These are phyloP conservation scores for Amanita pallidorosea DNA, from an alignment of 768 basidiomycete genomes.

Conservation along the genomic window DNA sequence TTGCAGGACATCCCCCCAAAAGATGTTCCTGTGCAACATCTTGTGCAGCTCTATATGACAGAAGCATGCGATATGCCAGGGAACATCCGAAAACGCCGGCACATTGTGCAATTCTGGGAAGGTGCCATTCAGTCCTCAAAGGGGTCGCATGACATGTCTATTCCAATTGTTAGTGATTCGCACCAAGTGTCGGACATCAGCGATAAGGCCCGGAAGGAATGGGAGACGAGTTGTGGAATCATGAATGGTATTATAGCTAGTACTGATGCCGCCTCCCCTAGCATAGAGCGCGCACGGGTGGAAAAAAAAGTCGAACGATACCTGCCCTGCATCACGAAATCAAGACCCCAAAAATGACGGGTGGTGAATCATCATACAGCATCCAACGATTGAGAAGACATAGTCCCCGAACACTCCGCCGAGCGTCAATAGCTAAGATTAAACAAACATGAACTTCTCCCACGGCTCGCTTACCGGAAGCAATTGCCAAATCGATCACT, in stretches of 20 bases:
- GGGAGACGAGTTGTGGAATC: too few species aligned
- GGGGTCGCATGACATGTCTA: not conserved
- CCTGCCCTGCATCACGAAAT: not conserved
- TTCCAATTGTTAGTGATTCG: not conserved
- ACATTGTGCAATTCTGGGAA: not conserved
- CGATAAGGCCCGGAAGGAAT: not conserved
- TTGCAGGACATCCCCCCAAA: too few species aligned
- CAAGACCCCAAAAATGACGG: not conserved
- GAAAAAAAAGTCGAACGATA: not conserved
- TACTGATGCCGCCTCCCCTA: not conserved
- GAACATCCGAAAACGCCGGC: not conserved
- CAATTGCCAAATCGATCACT: not conserved
- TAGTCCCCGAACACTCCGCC: conserved; percentile 1
- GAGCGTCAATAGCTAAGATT: not conserved
- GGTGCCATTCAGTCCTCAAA: not conserved
- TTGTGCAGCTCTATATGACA: not conserved
- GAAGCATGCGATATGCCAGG: not conserved
- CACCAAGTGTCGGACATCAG: not conserved
- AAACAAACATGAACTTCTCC: not conserved
- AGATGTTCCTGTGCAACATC: too few species aligned
- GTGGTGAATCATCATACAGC: not conserved
- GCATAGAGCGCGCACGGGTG: not conserved
- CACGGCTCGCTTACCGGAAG: not conserved
- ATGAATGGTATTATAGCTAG: too few species aligned
- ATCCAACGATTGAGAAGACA: not conserved